Conservation (phyloP, 2,329 filamentous ascomycete genomes). For the Xylariaceae sp. region DNA sequence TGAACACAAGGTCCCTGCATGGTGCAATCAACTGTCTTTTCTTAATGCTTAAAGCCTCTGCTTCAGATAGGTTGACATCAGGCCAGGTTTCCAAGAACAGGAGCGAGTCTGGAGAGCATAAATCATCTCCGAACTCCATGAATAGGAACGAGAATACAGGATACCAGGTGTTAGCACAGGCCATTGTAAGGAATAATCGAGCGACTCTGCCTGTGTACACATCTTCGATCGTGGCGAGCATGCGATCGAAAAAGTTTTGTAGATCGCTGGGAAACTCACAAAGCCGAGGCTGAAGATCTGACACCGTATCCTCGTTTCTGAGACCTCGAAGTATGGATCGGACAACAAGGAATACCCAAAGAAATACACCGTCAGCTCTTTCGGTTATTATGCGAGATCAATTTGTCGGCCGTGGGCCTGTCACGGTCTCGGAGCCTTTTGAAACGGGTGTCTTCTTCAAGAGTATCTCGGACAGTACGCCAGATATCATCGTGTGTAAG, state of each 20-base stretch:
- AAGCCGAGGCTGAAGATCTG: conserved; percentile 4
- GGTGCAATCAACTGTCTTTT: conserved; percentile 7
- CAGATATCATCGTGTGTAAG: conserved; percentile 4
- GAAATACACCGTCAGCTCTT: conserved; percentile 5
- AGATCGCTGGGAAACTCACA: conserved; percentile 3
- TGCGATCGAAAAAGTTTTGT: conserved; percentile 5
- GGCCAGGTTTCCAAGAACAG: conserved; percentile 2
- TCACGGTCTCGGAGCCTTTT: not conserved
- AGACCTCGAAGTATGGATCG: conserved; percentile 4
- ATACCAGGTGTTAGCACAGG: not conserved
- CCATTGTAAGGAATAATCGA: conserved; percentile 1
- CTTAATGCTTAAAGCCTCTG: conserved; percentile 4
- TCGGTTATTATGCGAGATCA: not conserved
- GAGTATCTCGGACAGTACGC: not conserved
- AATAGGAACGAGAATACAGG: conserved; percentile 10
- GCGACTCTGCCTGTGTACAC: conserved; percentile 2
- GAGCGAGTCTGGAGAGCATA: not conserved
- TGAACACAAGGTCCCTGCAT: conserved; percentile 7
- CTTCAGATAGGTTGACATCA: not conserved
- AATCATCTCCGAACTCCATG: conserved; percentile 5
- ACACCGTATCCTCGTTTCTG: conserved; percentile 3
- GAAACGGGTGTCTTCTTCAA: not conserved
- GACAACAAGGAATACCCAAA: conserved; percentile 10
- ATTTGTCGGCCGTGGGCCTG: not conserved
- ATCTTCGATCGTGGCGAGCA: conserved; percentile 1